These are phyloP conservation scores for Mortierella sp. DNA, from an alignment of 371 early-diverging fungal species.

Conservation along the genomic window DNA sequence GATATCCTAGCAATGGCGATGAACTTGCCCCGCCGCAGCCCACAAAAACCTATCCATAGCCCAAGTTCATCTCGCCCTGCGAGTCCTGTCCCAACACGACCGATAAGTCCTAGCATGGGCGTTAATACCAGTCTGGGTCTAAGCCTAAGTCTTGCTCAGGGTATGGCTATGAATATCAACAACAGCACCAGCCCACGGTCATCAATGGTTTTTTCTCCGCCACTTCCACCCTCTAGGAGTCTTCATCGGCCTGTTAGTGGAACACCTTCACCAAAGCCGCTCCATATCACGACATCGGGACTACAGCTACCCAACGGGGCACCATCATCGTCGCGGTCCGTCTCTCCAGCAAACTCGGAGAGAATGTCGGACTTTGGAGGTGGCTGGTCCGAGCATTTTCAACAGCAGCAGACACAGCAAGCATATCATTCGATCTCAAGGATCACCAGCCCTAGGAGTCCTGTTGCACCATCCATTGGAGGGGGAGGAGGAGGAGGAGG, in stretches of 20 bases:
- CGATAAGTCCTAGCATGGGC: conserved; percentile 26
- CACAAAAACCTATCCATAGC: conserved; percentile 37
- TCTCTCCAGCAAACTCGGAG: conserved; percentile 1
- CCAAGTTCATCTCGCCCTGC: conserved; percentile 15
- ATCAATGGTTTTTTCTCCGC: conserved; percentile 43
- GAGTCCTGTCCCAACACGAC: conserved; percentile 24
- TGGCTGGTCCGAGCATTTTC: no score
- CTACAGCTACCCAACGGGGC: background rate
- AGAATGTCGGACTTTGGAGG: no score
- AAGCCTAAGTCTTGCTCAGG: no score
- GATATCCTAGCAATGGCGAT: conserved; percentile 26
- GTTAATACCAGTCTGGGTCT: no score
- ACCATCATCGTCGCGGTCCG: conserved; percentile 1
- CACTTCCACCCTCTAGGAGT: conserved; percentile 47
- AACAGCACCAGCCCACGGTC: conserved; percentile 33
- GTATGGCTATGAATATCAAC: conserved; percentile 1
- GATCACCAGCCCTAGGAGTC: no score
- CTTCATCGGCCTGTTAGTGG: conserved; percentile 38
- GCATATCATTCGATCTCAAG: no score
- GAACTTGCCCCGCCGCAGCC: conserved; percentile 41
- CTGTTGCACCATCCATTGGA: no score
- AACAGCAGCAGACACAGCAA: no score
- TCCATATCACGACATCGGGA: conserved; percentile 13
- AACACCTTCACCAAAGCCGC: conserved; percentile 13
- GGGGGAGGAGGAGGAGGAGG: no score